phyloP scores from a whole-genome alignment of 257 asterid genomes.

The Solanum ossicruentum region DNA sequence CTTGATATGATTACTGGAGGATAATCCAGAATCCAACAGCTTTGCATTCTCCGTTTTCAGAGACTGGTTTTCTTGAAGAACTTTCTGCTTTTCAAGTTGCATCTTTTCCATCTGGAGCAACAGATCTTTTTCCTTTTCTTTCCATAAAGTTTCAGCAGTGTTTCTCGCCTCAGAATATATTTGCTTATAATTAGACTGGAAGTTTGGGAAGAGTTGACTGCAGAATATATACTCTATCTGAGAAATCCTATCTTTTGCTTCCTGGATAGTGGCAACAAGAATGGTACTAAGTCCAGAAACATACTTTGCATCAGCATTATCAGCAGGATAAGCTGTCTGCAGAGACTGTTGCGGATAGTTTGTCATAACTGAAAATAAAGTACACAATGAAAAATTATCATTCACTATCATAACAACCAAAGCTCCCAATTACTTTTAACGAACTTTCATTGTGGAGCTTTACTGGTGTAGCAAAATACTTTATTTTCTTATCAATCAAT shows the following conservation, averaged over 20 bases:
- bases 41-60: slow-evolving; percentile 43
- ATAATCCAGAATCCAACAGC: slow-evolving; percentile 21
- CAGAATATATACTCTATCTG: slow-evolving; percentile 85
- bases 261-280: slow-evolving; percentile 77
- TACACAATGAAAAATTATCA: not conserved
- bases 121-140: slow-evolving; percentile 48
- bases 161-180: slow-evolving; percentile 48
- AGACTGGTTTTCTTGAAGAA: slow-evolving; percentile 38
- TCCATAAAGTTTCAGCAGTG: slow-evolving; percentile 56
- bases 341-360: slow-evolving; percentile 28
- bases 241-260: slow-evolving; percentile 80
- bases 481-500: not conserved
- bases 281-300: slow-evolving; percentile 71
- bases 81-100: slow-evolving; percentile 38
- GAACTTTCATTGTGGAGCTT: not conserved
- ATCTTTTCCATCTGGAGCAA: slow-evolving; percentile 42
- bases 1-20: slow-evolving; percentile 17
- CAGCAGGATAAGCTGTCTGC: slow-evolving; percentile 20
- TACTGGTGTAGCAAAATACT: not conserved
- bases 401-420: not conserved
- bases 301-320: slow-evolving; percentile 42
- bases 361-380: slow-evolving; percentile 32
- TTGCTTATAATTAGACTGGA: slow-evolving; percentile 37
- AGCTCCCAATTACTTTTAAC: not conserved
- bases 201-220: slow-evolving; percentile 58